phyloP scores from a whole-genome alignment of 805 yeast genomes.

The Priceomyces fermenticarens region DNA sequence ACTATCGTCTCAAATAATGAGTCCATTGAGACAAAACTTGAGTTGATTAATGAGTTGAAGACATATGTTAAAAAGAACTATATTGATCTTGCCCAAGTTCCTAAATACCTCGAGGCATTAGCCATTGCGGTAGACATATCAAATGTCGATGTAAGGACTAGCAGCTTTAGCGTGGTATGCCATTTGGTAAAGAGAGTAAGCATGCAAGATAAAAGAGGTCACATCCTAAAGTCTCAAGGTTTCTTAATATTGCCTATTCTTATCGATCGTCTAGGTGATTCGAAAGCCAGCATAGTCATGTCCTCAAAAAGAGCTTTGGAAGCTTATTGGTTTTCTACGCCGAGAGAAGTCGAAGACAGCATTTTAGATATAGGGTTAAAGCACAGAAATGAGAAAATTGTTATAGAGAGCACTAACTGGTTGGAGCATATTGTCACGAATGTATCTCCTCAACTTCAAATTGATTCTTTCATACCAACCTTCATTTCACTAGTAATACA shows the following conservation, averaged over 20 bases:
- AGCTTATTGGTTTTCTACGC: conserved; percentile 54
- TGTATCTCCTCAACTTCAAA: conserved; percentile 30
- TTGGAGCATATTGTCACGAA: conserved; percentile 38
- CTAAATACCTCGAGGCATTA: conserved; percentile 49
- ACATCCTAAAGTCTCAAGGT: conserved; percentile 39
- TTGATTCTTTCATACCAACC: conserved; percentile 23
- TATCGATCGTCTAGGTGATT: conserved; percentile 44
- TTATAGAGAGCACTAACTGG: conserved; percentile 45
- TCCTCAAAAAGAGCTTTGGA: conserved; percentile 51
- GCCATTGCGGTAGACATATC: conserved; percentile 41
- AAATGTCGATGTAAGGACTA: conserved; percentile 34
- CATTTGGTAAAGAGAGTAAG: conserved; percentile 57
- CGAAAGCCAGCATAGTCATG: conserved; percentile 30
- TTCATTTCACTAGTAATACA: conserved; percentile 17
- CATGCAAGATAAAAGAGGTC: conserved; percentile 48
- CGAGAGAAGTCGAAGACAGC: conserved; percentile 43
- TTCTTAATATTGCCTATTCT: conserved; percentile 50
- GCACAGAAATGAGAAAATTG: conserved; percentile 33
- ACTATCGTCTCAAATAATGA: conserved; percentile 13
- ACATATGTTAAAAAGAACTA: conserved; percentile 54
- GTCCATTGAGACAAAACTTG: conserved; percentile 10
- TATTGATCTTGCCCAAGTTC: conserved; percentile 49
- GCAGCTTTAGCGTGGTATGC: conserved; percentile 50
- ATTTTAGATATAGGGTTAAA: conserved; percentile 44
- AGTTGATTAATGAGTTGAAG: conserved; percentile 36